These are phyloP conservation scores for Heterobasidion occidentale DNA, from an alignment of 1,284 basidiomycete genomes.

Conservation along the genomic window DNA sequence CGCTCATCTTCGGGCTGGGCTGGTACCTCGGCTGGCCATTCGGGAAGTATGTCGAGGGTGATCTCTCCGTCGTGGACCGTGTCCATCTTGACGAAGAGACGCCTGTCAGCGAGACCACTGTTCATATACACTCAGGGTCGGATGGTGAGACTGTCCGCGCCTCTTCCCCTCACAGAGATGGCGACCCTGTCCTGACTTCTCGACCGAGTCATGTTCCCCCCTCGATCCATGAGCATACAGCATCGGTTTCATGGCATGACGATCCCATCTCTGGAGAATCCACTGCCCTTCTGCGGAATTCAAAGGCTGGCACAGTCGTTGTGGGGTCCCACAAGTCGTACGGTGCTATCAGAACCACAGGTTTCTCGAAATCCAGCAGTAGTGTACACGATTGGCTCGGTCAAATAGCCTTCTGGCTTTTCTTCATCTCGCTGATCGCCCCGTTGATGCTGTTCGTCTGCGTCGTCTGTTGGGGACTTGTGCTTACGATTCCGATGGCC, in stretches of 20 bases:
- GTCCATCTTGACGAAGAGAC: slow-evolving; percentile 28
- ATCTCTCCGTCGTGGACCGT: slow-evolving; percentile 36
- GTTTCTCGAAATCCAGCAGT: slow-evolving; percentile 18
- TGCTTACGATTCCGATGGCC: slow-evolving; percentile 97
- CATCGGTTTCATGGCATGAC: slow-evolving; percentile 24
- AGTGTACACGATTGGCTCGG: slow-evolving; percentile 42
- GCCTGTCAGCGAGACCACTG: slow-evolving; percentile 24
- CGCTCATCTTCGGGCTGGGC: slow-evolving; percentile 85
- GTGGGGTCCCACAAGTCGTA: slow-evolving; percentile 52
- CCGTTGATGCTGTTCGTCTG: slow-evolving; percentile 81
- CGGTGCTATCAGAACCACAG: slow-evolving; percentile 36
- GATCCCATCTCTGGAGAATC: slow-evolving; percentile 19
- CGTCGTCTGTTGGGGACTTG: slow-evolving; percentile 85
- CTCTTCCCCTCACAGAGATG: background rate
- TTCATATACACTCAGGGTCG: slow-evolving; percentile 3
- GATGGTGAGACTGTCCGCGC: slow-evolving; percentile 12
- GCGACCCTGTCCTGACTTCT: background rate
- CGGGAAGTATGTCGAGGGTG: slow-evolving; percentile 96
- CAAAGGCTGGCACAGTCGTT: slow-evolving; percentile 15
- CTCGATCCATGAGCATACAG: slow-evolving; percentile 16
- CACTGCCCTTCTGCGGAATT: slow-evolving; percentile 25
- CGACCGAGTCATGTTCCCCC: background rate
- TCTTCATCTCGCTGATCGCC: slow-evolving; percentile 71
- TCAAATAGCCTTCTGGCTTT: slow-evolving; percentile 74
- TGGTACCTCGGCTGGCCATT: slow-evolving; percentile 99